Percentiles rank a stretch among this genome's conserved stretches.
These are phyloP conservation scores for Boletus rufocinnamomeus DNA, from an alignment of 768 basidiomycete species.

Conservation along the genomic window DNA sequence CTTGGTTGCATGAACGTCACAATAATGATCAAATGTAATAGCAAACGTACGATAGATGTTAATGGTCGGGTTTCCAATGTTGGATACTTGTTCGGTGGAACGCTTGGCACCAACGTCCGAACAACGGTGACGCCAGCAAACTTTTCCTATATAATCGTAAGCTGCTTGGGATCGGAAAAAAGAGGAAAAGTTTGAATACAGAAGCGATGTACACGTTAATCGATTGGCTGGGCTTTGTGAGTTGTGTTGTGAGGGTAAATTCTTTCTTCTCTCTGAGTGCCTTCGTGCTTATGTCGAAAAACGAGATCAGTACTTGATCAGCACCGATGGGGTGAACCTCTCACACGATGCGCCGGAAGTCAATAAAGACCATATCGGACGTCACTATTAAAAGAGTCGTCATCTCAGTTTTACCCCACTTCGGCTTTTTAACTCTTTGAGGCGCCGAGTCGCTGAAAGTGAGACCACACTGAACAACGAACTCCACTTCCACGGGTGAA, in stretches of 20 bases:
- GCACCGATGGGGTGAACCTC: constrained; percentile 18
- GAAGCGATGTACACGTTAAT: constrained; percentile 61
- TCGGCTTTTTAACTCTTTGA: constrained; percentile 48
- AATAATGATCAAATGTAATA: neutral
- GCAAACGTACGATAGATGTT: constrained; percentile 49
- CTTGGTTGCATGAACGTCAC: constrained; percentile 38
- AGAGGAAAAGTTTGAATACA: constrained; percentile 39
- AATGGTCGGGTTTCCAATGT: constrained; percentile 72
- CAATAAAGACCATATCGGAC: constrained; percentile 73
- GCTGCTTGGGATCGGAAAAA: constrained; percentile 12
- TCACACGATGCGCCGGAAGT: constrained; percentile 79
- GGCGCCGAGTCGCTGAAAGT: constrained; percentile 31
- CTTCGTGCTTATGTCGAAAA: constrained; percentile 55
- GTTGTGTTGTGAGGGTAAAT: constrained; percentile 57
- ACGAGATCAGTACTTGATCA: constrained; percentile 4
- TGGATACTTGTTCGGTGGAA: constrained; percentile 60
- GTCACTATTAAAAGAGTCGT: constrained; percentile 74
- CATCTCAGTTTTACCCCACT: constrained; percentile 51
- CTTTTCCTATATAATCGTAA: constrained; percentile 54
- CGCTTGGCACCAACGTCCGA: constrained; percentile 55
- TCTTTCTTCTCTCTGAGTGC: constrained; percentile 57
- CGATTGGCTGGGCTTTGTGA: constrained; percentile 77
- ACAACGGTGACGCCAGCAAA: constrained; percentile 65
- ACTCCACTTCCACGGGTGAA: constrained; percentile 55
- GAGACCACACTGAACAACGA: constrained; percentile 61